These are phyloP conservation scores for Pelargonium cotyledonis DNA, from an alignment of 441 rosid genomes.

Conservation along the genomic window DNA sequence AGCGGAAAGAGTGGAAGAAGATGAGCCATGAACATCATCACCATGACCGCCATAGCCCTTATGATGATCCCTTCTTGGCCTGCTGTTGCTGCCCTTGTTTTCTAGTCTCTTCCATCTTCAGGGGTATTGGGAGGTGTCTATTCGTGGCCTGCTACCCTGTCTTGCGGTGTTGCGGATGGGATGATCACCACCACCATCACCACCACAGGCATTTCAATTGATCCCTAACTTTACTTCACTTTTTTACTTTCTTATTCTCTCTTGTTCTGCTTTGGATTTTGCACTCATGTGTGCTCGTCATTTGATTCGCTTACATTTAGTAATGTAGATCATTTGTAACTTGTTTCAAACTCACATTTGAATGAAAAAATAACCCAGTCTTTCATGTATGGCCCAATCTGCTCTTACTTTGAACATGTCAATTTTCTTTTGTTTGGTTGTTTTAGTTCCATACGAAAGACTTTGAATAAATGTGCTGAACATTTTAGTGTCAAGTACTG, in stretches of 20 bases:
- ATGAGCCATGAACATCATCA: slow-evolving; percentile 20
- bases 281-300: no score
- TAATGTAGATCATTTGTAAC: not conserved
- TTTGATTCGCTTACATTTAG: not conserved
- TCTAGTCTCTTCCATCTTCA: slow-evolving; percentile 23
- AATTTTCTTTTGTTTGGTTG: no score
- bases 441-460: no score
- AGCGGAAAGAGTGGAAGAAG: not conserved
- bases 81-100: slow-evolving; percentile 43
- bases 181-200: slow-evolving; percentile 16
- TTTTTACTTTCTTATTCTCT: no score
- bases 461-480: no score
- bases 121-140: slow-evolving; percentile 29
- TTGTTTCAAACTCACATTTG: not conserved
- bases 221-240: not conserved
- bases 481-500: no score
- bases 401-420: no score
- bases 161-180: slow-evolving; percentile 32
- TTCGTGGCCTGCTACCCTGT: slow-evolving; percentile 29
- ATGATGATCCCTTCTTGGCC: slow-evolving; percentile 39
- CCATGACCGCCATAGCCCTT: slow-evolving; percentile 33
- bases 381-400: no score
- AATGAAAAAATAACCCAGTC: no score
- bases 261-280: no score
- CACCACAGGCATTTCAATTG: slow-evolving; percentile 24